Percentiles rank a stretch among this genome's conserved stretches.
Conservation (phyloP, 2,329 filamentous ascomycete genomes). For the Ascosphaera apis region DNA sequence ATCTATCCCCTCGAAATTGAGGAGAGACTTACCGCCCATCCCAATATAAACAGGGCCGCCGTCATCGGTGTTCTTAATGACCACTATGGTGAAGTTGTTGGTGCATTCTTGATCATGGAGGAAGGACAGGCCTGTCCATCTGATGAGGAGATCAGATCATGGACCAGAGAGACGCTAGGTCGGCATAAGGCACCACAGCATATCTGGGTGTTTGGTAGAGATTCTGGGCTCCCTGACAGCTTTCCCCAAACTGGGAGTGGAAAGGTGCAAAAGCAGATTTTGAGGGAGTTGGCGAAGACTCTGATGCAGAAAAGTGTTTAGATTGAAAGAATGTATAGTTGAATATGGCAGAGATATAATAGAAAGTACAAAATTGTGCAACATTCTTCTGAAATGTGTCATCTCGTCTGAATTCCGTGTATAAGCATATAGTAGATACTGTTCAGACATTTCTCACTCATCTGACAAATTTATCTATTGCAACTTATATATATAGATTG, state of each 20-base stretch:
- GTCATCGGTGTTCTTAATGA: constrained; percentile 46
- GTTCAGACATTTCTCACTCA: too few species aligned
- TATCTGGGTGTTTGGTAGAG: constrained; percentile 52
- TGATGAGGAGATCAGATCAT: constrained; percentile 34
- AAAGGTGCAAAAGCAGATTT: constrained; percentile 41
- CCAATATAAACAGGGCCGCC: constrained; percentile 37
- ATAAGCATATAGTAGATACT: too few species aligned
- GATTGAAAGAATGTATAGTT: constrained; percentile 1
- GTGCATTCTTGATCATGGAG: constrained; percentile 30
- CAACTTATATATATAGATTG: too few species aligned
- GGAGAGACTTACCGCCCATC: constrained; percentile 43
- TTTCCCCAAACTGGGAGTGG: constrained; percentile 49
- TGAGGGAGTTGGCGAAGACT: constrained; percentile 26
- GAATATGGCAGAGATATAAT: too few species aligned
- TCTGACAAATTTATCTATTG: too few species aligned
- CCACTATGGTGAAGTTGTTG: constrained; percentile 54
- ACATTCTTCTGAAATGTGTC: too few species aligned
- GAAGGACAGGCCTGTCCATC: constrained; percentile 17
- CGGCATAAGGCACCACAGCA: constrained; percentile 47
- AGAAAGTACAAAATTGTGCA: too few species aligned
- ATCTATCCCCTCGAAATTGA: constrained; percentile 55
- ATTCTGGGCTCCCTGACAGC: constrained; percentile 22
- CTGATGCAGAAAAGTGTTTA: constrained; percentile 13
- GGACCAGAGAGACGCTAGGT: constrained; percentile 38
- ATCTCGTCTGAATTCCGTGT: too few species aligned